Percentiles rank a stretch among this genome's conserved stretches.
Conservation (phyloP, 73 alveolate genomes). For the Paramecium tetraurelia region DNA sequence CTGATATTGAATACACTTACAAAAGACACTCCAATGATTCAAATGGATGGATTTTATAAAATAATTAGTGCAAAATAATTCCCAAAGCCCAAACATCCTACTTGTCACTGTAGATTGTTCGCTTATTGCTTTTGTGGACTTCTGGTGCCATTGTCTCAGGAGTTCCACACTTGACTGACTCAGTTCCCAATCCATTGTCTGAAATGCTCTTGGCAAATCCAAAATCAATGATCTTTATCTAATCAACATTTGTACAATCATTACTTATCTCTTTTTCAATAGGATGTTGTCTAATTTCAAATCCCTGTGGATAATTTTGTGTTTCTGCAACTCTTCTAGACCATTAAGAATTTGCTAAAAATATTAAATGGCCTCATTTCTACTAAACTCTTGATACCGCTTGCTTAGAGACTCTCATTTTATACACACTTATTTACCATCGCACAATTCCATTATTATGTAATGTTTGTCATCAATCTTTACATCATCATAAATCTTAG, state of each 20-base stretch:
- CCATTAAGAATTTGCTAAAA: background rate
- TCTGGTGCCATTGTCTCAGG: slow-evolving; percentile 10
- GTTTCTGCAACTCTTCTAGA: background rate
- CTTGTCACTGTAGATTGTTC: background rate
- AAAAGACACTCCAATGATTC: background rate
- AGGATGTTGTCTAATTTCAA: background rate
- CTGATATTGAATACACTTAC: background rate
- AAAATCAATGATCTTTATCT: background rate
- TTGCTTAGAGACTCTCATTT: background rate
- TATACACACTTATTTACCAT: background rate
- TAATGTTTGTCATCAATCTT: background rate
- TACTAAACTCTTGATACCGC: background rate
- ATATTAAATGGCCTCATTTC: background rate
- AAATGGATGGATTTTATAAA: background rate
- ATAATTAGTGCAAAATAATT: background rate
- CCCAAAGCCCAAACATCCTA: slow-evolving; percentile 25
- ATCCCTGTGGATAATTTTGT: background rate
- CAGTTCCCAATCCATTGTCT: background rate
- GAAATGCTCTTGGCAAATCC: background rate
- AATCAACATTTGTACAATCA: background rate
- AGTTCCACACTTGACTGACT: background rate
- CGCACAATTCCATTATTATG: slow-evolving; percentile 6
- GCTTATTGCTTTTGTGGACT: background rate
- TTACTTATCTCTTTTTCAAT: background rate
- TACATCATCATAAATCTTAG: background rate